Conservation (phyloP, 257 asterid genomes). For the Ehretia macrophylla region DNA sequence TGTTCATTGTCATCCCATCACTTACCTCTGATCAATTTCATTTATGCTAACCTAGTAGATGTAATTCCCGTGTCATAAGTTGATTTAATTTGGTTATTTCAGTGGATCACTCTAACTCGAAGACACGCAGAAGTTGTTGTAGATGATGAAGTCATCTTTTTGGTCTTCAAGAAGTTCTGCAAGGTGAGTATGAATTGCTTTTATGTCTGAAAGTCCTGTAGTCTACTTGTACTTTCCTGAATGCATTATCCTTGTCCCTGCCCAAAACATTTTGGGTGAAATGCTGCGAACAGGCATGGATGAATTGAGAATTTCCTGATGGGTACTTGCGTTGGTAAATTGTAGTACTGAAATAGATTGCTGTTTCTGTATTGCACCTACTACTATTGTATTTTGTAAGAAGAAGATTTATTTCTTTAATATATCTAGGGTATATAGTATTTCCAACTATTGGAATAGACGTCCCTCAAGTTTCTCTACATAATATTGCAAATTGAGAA, state of each 20-base stretch:
- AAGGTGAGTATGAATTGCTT: constrained; percentile 40
- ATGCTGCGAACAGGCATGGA: too few relatives aligned
- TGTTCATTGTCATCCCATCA: not conserved
- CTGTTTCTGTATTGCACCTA: not conserved
- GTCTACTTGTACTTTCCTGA: not conserved
- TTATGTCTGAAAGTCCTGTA: not conserved
- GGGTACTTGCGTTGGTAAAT: too few relatives aligned
- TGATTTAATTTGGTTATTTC: constrained; percentile 23
- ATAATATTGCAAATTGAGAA: too few relatives aligned
- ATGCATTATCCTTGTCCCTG: too few relatives aligned
- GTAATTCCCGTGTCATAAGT: constrained; percentile 1
- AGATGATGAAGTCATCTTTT: constrained; percentile 63
- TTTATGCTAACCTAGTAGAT: not conserved
- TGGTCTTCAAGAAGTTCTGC: constrained; percentile 71
- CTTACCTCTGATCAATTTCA: not conserved
- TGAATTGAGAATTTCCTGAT: too few relatives aligned
- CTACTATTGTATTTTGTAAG: not conserved
- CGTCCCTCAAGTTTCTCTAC: too few relatives aligned
- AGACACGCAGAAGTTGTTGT: constrained; percentile 75
- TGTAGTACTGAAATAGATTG: too few relatives aligned
- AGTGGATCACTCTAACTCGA: constrained; percentile 91
- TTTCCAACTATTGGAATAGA: too few relatives aligned
- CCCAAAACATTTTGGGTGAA: too few relatives aligned
- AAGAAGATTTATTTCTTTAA: too few relatives aligned
- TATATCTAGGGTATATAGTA: too few relatives aligned